Conservation (phyloP, 805 yeast species). For the Monosporozyma solicola region DNA sequence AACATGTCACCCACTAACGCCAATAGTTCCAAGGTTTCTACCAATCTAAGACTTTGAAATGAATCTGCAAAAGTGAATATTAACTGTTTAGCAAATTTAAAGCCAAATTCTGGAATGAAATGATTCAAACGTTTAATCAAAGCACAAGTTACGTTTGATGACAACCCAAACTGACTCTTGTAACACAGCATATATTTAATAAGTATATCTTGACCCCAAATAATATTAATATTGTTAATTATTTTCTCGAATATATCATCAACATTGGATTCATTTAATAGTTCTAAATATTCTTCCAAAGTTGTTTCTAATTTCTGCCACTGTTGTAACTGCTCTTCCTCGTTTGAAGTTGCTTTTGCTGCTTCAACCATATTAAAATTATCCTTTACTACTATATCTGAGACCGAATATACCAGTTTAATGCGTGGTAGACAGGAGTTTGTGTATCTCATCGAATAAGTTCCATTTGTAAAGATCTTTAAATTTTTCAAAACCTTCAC, state of each 20-base stretch:
- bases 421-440: neutral
- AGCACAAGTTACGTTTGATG: neutral
- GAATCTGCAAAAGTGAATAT: slow-evolving; percentile 50
- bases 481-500: neutral
- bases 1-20: slow-evolving; percentile 30
- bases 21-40: neutral
- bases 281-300: slow-evolving; percentile 42
- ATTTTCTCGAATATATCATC: slow-evolving; percentile 40
- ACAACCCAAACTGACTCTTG: neutral
- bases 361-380: neutral
- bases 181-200: neutral
- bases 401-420: no score
- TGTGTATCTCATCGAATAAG: neutral
- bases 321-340: slow-evolving; percentile 36
- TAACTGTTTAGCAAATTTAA: slow-evolving; percentile 42
- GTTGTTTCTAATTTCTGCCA: slow-evolving; percentile 48
- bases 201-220: slow-evolving; percentile 53
- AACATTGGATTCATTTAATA: slow-evolving; percentile 39
- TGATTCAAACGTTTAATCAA: slow-evolving; percentile 29
- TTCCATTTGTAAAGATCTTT: neutral
- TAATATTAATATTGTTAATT: slow-evolving; percentile 44
- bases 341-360: neutral
- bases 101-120: slow-evolving; percentile 56
- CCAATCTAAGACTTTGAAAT: slow-evolving; percentile 22
- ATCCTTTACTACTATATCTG: neutral